Base-by-base conservation (phyloP, 441 rosid species). In the Erodium moschatum region DNA sequence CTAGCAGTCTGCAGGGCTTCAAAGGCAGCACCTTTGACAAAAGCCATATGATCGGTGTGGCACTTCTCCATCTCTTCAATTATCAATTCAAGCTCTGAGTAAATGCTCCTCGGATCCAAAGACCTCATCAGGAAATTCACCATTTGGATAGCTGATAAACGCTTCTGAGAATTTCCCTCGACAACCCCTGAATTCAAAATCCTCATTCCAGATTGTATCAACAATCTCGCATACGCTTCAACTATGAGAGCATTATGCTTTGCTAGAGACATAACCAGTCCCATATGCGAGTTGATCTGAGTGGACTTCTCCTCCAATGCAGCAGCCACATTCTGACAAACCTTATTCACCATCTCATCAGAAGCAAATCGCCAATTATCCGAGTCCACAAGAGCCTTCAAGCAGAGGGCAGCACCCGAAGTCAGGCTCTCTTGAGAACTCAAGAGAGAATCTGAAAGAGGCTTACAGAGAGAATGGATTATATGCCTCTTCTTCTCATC, bases 281-380 rank as follows among this genome's bases (percentile, higher is more conserved):
- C 90, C 84, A 91, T 78, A 66, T 91, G 96, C 13, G 89, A 81
- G 74, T 85, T 88, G 0, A 87, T 85, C 76, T 96, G 97, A 67
- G 88, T 82, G 18, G 86, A 82, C 66, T 85, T 93, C 76, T 87
- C 91, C 81, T 87, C 95, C 81, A 96, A 82, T 72, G 96, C 92
- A 33, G 81, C 97, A 46, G 97, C 96, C 27, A 85, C 89, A 79
- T 91, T 92, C 72, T 89, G 95, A 74, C 99, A 96, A 58, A 93
- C 92, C 65, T 67, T 82, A 69, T 91, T 93, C 62, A 89, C 93
- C 96, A 92, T 83, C 24, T 87, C 94, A 74, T 75, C 79, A 0
- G 97, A 84, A 70, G 98, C 95, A 74, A 73, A 96, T 58, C 89
- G 79, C 99, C 99, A 96, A 70, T 88, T 96, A 70, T 89, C 96